Conservation (phyloP, 345 rosid species). For the Gossypium raimondii region DNA sequence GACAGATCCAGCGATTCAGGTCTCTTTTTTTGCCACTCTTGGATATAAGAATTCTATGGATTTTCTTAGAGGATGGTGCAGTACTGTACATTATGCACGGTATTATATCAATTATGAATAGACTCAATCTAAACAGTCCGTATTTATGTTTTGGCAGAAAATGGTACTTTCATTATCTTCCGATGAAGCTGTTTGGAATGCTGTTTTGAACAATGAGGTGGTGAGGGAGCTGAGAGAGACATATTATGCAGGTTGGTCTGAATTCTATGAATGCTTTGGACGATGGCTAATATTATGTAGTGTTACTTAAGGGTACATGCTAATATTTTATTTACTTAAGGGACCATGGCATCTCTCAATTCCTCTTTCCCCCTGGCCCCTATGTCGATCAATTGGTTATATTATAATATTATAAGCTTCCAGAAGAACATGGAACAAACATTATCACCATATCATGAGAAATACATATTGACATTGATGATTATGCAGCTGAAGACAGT, state of each 20-base stretch:
- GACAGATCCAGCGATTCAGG: conserved; percentile 85
- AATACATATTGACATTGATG: background rate
- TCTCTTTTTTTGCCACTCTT: conserved; percentile 17
- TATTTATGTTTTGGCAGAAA: conserved; percentile 35
- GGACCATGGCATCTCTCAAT: background rate
- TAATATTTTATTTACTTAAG: no score
- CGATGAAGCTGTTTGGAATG: conserved; percentile 83
- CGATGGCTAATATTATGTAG: no score
- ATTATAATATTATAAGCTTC: background rate
- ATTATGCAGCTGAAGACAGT: conserved; percentile 29
- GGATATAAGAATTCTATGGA: background rate
- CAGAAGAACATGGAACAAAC: background rate
- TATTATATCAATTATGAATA: background rate
- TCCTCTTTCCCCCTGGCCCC: background rate
- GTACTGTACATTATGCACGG: background rate
- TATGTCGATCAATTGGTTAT: background rate
- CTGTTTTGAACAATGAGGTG: conserved; percentile 68
- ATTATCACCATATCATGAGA: background rate
- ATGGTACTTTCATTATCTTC: conserved; percentile 83
- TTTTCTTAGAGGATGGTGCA: background rate
- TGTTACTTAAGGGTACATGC: no score
- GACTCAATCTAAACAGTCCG: background rate
- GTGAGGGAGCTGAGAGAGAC: conserved; percentile 67
- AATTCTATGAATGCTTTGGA: background rate
- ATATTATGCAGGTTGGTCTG: conserved; percentile 46